phyloP scores from a whole-genome alignment of 495 filamentous ascomycete genomes.

The Aspergillus panamensis region DNA sequence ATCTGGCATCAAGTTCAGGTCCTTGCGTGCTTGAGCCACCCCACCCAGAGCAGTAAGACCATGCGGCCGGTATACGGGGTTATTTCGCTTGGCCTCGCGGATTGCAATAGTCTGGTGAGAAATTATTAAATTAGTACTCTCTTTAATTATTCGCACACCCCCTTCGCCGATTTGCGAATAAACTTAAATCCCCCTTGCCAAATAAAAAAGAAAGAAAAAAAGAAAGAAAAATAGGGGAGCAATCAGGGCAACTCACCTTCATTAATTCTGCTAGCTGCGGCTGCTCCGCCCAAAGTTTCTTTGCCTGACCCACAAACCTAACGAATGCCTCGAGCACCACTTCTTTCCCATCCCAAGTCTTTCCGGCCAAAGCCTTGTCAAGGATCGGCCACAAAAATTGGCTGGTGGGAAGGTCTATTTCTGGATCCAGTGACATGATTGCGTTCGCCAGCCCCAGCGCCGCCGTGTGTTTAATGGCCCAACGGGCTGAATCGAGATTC shows the following conservation, averaged over 20 bases:
- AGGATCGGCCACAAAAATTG: slow-evolving; percentile 74
- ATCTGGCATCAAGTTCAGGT: slow-evolving; percentile 65
- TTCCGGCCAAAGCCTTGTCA: slow-evolving; percentile 74
- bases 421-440: slow-evolving; percentile 56
- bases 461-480: slow-evolving; percentile 85
- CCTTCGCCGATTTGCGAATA: slow-evolving; percentile 3
- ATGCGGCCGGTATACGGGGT: slow-evolving; percentile 71
- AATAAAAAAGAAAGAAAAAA: slow-evolving; percentile 4
- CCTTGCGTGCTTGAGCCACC: slow-evolving; percentile 59
- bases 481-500: slow-evolving; percentile 71
- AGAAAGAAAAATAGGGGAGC: neutral
- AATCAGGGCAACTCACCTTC: slow-evolving; percentile 43
- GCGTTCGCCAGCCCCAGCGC: slow-evolving; percentile 74
- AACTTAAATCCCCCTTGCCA: neutral
- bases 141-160: slow-evolving; percentile 4
- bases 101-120: slow-evolving; percentile 55
- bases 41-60: slow-evolving; percentile 70
- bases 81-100: slow-evolving; percentile 88
- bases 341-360: slow-evolving; percentile 94
- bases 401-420: slow-evolving; percentile 55
- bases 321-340: slow-evolving; percentile 81
- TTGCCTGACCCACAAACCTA: slow-evolving; percentile 62
- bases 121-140: too few relatives aligned
- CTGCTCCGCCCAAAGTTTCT: slow-evolving; percentile 54
- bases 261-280: slow-evolving; percentile 45